These are phyloP conservation scores for Thermothielavioides terrestris DNA, from an alignment of 495 filamentous ascomycete genomes.

Conservation along the genomic window DNA sequence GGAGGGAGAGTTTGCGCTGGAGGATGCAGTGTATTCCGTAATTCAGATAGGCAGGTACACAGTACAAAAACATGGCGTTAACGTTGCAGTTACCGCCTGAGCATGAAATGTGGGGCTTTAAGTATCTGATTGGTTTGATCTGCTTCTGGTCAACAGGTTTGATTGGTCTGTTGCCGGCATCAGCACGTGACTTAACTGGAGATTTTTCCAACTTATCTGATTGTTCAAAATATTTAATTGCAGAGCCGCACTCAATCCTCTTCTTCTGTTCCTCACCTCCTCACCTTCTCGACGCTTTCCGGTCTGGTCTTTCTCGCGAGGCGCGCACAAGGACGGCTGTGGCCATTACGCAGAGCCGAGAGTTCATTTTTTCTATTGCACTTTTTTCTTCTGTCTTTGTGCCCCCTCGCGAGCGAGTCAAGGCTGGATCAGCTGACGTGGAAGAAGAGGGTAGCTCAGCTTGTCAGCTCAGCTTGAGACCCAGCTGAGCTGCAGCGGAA, in stretches of 20 bases:
- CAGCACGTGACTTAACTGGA: neutral
- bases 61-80: too few relatives aligned
- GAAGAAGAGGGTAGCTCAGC: too few relatives aligned
- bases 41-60: too few relatives aligned
- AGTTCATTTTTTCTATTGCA: neutral
- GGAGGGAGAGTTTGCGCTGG: too few relatives aligned
- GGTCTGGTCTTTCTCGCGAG: neutral
- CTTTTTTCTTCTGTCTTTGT: neutral
- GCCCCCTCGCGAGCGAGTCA: neutral
- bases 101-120: too few relatives aligned
- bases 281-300: constrained; percentile 1
- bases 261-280: constrained; percentile 2
- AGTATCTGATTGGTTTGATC: too few relatives aligned
- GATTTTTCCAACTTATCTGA: constrained; percentile 6
- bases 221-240: too few relatives aligned
- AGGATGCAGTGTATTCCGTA: too few relatives aligned
- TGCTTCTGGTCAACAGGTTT: too few relatives aligned
- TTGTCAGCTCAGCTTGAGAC: neutral
- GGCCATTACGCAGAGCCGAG: neutral
- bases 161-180: too few relatives aligned
- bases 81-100: too few relatives aligned
- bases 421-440: neutral
- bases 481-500: neutral
- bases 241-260: constrained; percentile 8
- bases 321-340: neutral